phyloP scores from a whole-genome alignment of 1,139 yeast species.

The Hansenula sp. region DNA sequence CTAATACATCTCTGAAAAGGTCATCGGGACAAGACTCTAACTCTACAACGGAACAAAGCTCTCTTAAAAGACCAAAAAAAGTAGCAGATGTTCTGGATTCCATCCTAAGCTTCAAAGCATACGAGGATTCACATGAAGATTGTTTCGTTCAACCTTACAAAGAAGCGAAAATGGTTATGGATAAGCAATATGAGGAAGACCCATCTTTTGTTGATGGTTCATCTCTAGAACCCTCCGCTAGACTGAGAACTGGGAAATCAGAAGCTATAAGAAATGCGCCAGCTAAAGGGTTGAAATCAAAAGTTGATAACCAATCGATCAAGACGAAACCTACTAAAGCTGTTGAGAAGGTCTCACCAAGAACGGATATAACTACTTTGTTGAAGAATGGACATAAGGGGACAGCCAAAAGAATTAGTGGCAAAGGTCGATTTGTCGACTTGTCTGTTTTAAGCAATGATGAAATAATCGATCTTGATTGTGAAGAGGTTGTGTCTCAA shows the following conservation, averaged over 20 bases:
- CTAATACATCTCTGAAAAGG: not conserved
- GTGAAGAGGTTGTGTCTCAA: constrained; percentile 1
- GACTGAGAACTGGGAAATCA: not conserved
- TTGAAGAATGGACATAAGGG: constrained; percentile 29
- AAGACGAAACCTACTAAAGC: not conserved
- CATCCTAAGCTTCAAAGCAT: constrained; percentile 6
- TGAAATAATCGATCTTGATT: constrained; percentile 14
- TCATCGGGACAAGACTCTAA: not conserved
- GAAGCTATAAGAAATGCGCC: not conserved
- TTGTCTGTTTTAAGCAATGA: constrained; percentile 9
- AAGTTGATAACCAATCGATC: not conserved
- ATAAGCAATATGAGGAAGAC: constrained; percentile 15
- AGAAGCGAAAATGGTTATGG: constrained; percentile 12
- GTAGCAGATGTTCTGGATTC: not conserved
- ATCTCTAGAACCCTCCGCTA: not conserved
- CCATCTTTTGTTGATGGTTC: constrained; percentile 5
- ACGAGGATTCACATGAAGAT: constrained; percentile 7
- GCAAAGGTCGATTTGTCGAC: constrained; percentile 7
- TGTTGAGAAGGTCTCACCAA: constrained; percentile 12
- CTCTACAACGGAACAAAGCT: too few species aligned
- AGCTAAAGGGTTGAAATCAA: not conserved
- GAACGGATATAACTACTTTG: constrained; percentile 52
- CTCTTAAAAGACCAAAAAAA: not conserved
- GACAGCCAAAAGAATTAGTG: constrained; percentile 3
- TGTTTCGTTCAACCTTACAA: constrained; percentile 1